A percentile compares a stretch with the other conserved stretches of the same genome.
These are phyloP conservation scores for Nissolia schottii DNA, from an alignment of 306 rosid species.

Conservation along the genomic window DNA sequence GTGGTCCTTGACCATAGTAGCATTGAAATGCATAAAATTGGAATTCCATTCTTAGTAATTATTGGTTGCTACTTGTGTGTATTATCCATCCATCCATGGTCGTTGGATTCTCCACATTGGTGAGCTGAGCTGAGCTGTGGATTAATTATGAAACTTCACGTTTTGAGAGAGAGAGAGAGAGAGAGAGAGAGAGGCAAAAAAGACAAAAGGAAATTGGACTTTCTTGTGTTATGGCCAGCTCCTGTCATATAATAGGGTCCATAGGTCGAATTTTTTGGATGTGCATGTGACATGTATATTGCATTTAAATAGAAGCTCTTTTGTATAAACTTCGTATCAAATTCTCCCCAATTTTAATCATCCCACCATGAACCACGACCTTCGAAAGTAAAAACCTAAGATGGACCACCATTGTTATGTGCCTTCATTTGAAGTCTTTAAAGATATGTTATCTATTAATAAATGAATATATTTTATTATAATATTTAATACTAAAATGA, in stretches of 20 bases:
- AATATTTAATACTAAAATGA: no score
- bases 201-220: conserved; percentile 5
- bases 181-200: conserved; percentile 18
- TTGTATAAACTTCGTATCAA: neutral
- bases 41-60: neutral
- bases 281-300: neutral
- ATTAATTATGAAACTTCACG: conserved; percentile 27
- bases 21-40: conserved; percentile 1
- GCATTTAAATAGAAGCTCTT: conserved; percentile 2
- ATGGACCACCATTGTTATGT: no score
- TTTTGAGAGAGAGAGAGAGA: no score
- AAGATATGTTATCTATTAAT: no score
- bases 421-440: no score
- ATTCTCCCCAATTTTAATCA: conserved; percentile 9
- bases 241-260: neutral
- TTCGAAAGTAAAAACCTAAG: neutral
- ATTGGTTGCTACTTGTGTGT: conserved; percentile 5
- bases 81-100: no score
- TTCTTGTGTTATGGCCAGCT: neutral
- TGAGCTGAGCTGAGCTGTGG: conserved; percentile 14
- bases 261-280: neutral
- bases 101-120: conserved; percentile 37
- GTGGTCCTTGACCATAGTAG: conserved; percentile 26
- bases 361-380: neutral
- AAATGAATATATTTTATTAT: no score